phyloP scores from a whole-genome alignment of 306 rosid genomes.

The Dalbergia cultrata region DNA sequence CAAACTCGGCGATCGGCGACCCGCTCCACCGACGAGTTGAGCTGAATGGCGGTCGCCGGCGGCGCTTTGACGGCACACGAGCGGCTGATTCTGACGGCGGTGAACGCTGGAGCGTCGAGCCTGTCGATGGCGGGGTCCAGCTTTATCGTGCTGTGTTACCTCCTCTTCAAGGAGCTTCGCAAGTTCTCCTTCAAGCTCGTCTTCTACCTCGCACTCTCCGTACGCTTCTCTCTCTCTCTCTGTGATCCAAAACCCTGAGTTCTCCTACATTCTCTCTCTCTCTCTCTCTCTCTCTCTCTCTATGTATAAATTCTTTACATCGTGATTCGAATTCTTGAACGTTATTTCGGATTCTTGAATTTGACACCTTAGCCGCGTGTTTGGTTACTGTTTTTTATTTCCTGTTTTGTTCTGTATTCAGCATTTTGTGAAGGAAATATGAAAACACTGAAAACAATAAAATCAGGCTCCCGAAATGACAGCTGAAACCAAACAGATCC shows the following conservation, averaged over 20 bases:
- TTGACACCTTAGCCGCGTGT: neutral
- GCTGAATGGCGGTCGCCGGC: slow-evolving; percentile 65
- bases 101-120: slow-evolving; percentile 84
- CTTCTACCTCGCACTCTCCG: slow-evolving; percentile 95
- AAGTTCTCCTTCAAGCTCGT: slow-evolving; percentile 99
- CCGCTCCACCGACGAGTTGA: neutral
- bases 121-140: slow-evolving; percentile 88
- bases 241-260: slow-evolving; percentile 39
- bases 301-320: neutral
- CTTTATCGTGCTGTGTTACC: slow-evolving; percentile 94
- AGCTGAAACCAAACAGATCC: too few species aligned
- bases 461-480: too few species aligned
- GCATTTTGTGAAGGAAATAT: too few species aligned
- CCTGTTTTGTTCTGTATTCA: too few species aligned
- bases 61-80: slow-evolving; percentile 63
- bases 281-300: neutral
- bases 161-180: slow-evolving; percentile 98
- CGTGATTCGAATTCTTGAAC: neutral
- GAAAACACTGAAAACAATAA: too few species aligned
- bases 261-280: neutral
- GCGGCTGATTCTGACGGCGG: slow-evolving; percentile 65
- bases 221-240: slow-evolving; percentile 46
- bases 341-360: slow-evolving; percentile 1
- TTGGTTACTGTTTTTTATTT: too few species aligned
- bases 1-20: slow-evolving; percentile 38